These are phyloP conservation scores for Scleroderma citrinum DNA, from an alignment of 768 basidiomycete species.

Conservation along the genomic window DNA sequence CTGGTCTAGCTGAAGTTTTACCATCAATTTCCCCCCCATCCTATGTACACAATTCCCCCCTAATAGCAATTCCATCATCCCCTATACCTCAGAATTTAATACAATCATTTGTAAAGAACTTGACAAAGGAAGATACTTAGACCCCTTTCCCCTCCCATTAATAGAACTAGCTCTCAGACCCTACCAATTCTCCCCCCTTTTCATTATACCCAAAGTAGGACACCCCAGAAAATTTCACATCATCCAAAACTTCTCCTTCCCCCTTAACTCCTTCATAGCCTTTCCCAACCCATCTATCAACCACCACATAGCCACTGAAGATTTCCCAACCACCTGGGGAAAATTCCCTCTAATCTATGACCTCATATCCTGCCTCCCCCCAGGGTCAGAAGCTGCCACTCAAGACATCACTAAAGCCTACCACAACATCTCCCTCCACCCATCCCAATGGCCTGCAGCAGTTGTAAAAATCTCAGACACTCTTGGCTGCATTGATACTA, in stretches of 20 bases:
- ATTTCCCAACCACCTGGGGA: slow-evolving; percentile 8
- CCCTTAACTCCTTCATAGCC: neutral
- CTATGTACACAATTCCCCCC: slow-evolving; percentile 1
- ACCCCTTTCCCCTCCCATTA: slow-evolving; percentile 22
- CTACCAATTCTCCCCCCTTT: slow-evolving; percentile 34
- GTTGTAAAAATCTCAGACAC: slow-evolving; percentile 16
- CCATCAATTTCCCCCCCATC: slow-evolving; percentile 7
- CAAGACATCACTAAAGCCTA: slow-evolving; percentile 32
- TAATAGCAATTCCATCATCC: slow-evolving; percentile 6
- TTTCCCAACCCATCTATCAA: neutral
- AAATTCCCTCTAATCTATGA: neutral
- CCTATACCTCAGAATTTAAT: neutral
- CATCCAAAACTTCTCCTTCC: slow-evolving; percentile 34
- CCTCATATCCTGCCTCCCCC: slow-evolving; percentile 18
- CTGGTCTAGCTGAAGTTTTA: slow-evolving; percentile 1
- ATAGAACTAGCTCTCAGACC: slow-evolving; percentile 29
- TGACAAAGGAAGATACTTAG: slow-evolving; percentile 21
- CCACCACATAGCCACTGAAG: neutral
- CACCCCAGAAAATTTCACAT: slow-evolving; percentile 27
- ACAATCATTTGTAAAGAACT: slow-evolving; percentile 9
- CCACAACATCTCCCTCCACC: slow-evolving; percentile 21
- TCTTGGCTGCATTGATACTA: slow-evolving; percentile 10
- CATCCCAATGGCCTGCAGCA: slow-evolving; percentile 22
- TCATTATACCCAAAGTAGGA: slow-evolving; percentile 30
- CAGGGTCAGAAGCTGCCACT: slow-evolving; percentile 23